These are phyloP conservation scores for Uronychia binucleata DNA, from an alignment of 73 alveolate species.

Conservation along the genomic window DNA sequence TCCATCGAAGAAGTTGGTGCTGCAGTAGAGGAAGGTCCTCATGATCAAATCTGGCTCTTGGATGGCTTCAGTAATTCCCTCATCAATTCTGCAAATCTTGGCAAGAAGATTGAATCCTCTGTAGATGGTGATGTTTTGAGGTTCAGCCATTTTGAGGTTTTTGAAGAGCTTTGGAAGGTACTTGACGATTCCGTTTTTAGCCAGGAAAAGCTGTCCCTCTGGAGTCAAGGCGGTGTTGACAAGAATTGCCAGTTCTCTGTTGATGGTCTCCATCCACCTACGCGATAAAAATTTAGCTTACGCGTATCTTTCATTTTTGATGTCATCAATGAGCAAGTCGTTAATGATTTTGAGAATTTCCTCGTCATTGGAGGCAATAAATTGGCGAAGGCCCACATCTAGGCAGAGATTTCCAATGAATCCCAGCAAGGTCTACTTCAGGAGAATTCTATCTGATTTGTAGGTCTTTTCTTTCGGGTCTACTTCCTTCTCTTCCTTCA, in stretches of 20 bases:
- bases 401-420: slow-evolving; percentile 48
- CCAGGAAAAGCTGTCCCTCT: slow-evolving; percentile 19
- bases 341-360: slow-evolving; percentile 30
- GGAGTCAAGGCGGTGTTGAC: slow-evolving; percentile 22
- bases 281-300: background rate
- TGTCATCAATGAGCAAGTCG: slow-evolving; percentile 9
- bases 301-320: background rate
- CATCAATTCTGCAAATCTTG: slow-evolving; percentile 12
- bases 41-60: slow-evolving; percentile 29
- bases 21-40: slow-evolving; percentile 47
- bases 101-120: slow-evolving; percentile 28
- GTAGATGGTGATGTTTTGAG: slow-evolving; percentile 12
- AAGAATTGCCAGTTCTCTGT: slow-evolving; percentile 35
- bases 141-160: slow-evolving; percentile 4
- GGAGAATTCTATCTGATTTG: slow-evolving; percentile 38
- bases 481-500: background rate
- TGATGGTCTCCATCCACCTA: slow-evolving; percentile 37
- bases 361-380: slow-evolving; percentile 26
- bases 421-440: slow-evolving; percentile 46
- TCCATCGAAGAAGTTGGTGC: slow-evolving; percentile 25
- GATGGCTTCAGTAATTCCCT: slow-evolving; percentile 8
- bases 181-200: slow-evolving; percentile 3
- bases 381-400: slow-evolving; percentile 26
- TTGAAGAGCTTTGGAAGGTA: slow-evolving; percentile 10
- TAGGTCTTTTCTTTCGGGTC: slow-evolving; percentile 6